Evolutionary conservation across 306 rosid species (phyloP).

Genomic region (Begonia masoniana): DNA sequence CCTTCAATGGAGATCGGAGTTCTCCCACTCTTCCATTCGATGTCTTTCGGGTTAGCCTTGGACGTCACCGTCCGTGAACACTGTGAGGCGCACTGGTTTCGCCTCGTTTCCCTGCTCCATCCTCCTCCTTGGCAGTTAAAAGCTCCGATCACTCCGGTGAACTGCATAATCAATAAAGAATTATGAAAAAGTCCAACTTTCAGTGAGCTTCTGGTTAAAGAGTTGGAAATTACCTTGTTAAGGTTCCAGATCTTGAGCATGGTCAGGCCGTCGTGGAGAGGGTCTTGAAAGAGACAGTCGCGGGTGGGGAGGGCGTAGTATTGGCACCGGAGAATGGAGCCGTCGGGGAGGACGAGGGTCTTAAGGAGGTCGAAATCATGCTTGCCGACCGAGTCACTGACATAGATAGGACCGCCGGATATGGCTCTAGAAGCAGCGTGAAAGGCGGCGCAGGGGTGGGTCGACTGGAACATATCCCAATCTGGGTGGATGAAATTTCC

Average conservation of each 20-base stretch:
- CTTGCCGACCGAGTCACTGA: conserved; percentile 63
- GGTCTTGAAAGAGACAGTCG: conserved; percentile 75
- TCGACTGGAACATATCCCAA: conserved; percentile 97
- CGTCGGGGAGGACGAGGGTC: conserved; percentile 70
- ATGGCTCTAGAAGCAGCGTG: conserved; percentile 96
- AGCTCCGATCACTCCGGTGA: conserved; percentile 78
- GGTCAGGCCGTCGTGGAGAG: conserved; percentile 83
- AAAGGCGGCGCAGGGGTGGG: conserved; percentile 88
- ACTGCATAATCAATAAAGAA: conserved; percentile 18
- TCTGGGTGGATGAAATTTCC: conserved; percentile 92
- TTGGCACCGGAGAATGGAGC: conserved; percentile 69
- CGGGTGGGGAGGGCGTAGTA: conserved; percentile 75
- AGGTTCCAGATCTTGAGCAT: conserved; percentile 96
- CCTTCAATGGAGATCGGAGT: conserved; percentile 44
- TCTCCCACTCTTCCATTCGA: conserved; percentile 66
- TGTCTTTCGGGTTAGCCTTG: conserved; percentile 41
- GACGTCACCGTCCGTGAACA: conserved; percentile 50
- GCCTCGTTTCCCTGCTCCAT: conserved; percentile 57
- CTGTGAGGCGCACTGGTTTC: conserved; percentile 55
- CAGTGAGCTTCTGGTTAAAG: not conserved
- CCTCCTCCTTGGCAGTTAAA: conserved; percentile 99
- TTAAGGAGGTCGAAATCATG: conserved; percentile 74
- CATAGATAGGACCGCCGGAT: conserved; percentile 87
- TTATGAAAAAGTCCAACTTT: not conserved
- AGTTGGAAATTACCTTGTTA: conserved; percentile 42